These are phyloP conservation scores for Bonia amplexicaulis DNA, from an alignment of 176 grass and related monocot genomes.

Conservation along the genomic window DNA sequence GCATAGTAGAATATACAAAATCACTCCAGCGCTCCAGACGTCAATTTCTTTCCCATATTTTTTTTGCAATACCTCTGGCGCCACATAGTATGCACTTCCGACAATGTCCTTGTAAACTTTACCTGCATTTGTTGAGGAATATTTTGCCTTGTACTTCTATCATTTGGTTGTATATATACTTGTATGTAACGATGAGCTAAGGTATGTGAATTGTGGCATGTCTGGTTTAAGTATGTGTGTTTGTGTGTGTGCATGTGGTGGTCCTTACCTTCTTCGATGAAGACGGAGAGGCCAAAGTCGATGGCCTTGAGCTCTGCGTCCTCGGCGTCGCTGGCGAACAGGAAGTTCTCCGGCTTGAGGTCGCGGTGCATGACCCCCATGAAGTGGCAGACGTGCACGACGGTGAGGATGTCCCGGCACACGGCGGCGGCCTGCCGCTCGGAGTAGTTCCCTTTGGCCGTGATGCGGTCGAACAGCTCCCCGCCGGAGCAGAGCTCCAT, in stretches of 20 bases:
- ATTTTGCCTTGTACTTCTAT: neutral
- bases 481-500: slow-evolving; percentile 94
- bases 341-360: slow-evolving; percentile 92
- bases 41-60: slow-evolving; percentile 84
- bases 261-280: slow-evolving; percentile 71
- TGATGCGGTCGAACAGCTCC: slow-evolving; percentile 91
- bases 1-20: slow-evolving; percentile 76
- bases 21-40: slow-evolving; percentile 80
- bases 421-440: slow-evolving; percentile 66
- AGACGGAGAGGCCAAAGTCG: slow-evolving; percentile 80
- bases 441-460: slow-evolving; percentile 51
- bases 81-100: slow-evolving; percentile 38
- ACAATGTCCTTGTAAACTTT: slow-evolving; percentile 48
- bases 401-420: slow-evolving; percentile 58
- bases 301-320: slow-evolving; percentile 78
- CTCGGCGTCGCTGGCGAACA: slow-evolving; percentile 49
- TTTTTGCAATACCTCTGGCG: slow-evolving; percentile 56
- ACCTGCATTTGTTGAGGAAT: slow-evolving; percentile 33
- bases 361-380: slow-evolving; percentile 92
- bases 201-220: neutral
- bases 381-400: slow-evolving; percentile 86
- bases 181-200: neutral
- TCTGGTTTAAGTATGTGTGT: neutral
- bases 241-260: neutral
- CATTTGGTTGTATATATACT: neutral